Evolutionary conservation across 805 yeast genomes (phyloP).

Genomic region (Kuraishia molischiana): DNA sequence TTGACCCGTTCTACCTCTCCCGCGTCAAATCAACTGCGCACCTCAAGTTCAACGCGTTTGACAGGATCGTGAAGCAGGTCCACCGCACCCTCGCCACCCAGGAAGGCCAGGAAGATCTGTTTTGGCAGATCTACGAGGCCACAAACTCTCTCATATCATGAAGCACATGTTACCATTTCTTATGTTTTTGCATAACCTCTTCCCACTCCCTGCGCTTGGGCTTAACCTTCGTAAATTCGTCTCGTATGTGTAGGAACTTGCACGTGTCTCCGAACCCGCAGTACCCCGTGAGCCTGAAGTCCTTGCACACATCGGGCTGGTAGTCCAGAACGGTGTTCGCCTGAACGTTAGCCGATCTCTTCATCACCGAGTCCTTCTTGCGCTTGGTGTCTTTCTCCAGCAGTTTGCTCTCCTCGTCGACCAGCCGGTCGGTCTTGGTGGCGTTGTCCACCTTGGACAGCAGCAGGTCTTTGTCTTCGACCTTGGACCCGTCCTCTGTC

Average conservation of each 20-base stretch:
- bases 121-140: not conserved
- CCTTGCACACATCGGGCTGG: slow-evolving; percentile 92
- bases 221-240: slow-evolving; percentile 53
- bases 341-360: slow-evolving; percentile 37
- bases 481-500: not conserved
- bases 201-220: slow-evolving; percentile 51
- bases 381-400: slow-evolving; percentile 9
- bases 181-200: slow-evolving; percentile 18
- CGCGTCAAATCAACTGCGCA: not conserved
- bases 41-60: not conserved
- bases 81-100: not conserved
- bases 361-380: slow-evolving; percentile 15
- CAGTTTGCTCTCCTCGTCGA: slow-evolving; percentile 12
- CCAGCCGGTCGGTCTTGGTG: slow-evolving; percentile 12
- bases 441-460: slow-evolving; percentile 2
- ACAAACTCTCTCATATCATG: not conserved
- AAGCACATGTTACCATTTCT: slow-evolving; percentile 5
- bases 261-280: slow-evolving; percentile 98
- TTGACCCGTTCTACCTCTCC: slow-evolving; percentile 23
- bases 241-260: slow-evolving; percentile 86
- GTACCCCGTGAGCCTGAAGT: slow-evolving; percentile 81
- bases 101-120: not conserved
- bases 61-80: not conserved
- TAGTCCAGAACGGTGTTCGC: slow-evolving; percentile 71
- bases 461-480: not conserved